Conservation (phyloP, 768 basidiomycete species). For the Piloderma croceum region DNA sequence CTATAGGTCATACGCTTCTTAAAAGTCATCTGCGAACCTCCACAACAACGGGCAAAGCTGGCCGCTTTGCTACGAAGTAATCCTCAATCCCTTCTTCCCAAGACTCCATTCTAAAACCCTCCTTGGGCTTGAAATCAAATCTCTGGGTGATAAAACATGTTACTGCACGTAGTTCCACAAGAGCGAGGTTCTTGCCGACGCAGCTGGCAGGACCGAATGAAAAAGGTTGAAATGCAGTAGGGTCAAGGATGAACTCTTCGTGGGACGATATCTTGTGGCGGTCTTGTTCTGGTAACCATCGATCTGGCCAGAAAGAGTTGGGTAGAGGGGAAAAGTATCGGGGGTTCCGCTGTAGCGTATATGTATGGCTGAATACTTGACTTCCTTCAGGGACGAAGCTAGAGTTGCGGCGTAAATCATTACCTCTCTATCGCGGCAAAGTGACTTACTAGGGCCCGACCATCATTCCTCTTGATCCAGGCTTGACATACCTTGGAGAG, state of each 20-base stretch:
- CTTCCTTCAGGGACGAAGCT: conserved; percentile 37
- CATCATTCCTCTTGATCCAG: conserved; percentile 23
- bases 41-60: no score
- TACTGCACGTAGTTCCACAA: conserved; percentile 29
- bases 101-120: conserved; percentile 22
- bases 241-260: conserved; percentile 16
- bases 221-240: conserved; percentile 36
- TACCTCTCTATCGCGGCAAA: not conserved
- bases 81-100: conserved; percentile 34
- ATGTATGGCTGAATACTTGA: conserved; percentile 28
- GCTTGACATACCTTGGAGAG: conserved; percentile 27
- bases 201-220: conserved; percentile 48
- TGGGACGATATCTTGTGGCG: conserved; percentile 13
- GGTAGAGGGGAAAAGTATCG: conserved; percentile 36
- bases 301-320: conserved; percentile 38
- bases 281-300: conserved; percentile 32
- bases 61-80: no score
- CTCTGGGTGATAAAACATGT: conserved; percentile 22
- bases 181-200: conserved; percentile 40
- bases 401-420: conserved; percentile 1
- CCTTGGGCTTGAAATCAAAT: conserved; percentile 33
- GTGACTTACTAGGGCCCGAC: conserved; percentile 25
- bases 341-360: conserved; percentile 34
- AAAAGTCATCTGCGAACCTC: no score
- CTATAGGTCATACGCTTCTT: no score